A percentile compares a stretch with the other conserved stretches of the same genome.
These are phyloP conservation scores for Pseudofabraea citricarpa DNA, from an alignment of 2,329 filamentous ascomycete species.

Conservation along the genomic window DNA sequence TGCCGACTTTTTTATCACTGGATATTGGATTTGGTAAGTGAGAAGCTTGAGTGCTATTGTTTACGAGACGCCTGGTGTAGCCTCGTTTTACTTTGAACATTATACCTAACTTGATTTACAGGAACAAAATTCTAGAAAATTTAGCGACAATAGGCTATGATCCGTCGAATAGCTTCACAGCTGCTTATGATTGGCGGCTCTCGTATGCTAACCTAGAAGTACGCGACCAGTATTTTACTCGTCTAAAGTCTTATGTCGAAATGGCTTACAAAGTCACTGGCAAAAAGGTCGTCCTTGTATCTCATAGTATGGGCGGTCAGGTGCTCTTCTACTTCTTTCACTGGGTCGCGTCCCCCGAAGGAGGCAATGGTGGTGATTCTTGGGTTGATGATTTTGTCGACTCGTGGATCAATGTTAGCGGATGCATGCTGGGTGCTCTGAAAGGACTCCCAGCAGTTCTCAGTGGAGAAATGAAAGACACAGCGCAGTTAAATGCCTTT, in stretches of 20 bases:
- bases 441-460: slow-evolving; percentile 88
- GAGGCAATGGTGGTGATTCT: slow-evolving; percentile 73
- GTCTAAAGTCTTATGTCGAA: slow-evolving; percentile 87
- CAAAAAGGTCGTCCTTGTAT: slow-evolving; percentile 79
- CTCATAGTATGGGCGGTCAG: slow-evolving; percentile 97
- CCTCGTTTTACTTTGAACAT: neutral
- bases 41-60: too few relatives aligned
- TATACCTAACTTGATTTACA: neutral
- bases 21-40: slow-evolving; percentile 91
- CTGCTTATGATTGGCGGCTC: slow-evolving; percentile 85
- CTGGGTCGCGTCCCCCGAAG: slow-evolving; percentile 73
- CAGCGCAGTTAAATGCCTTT: slow-evolving; percentile 91
- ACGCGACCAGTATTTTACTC: slow-evolving; percentile 89
- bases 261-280: slow-evolving; percentile 67
- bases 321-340: slow-evolving; percentile 79
- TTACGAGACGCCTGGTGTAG: too few relatives aligned
- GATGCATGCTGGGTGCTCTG: slow-evolving; percentile 92
- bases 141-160: slow-evolving; percentile 94
- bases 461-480: slow-evolving; percentile 97
- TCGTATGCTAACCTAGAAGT: slow-evolving; percentile 86
- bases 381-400: slow-evolving; percentile 93
- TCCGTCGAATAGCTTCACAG: slow-evolving; percentile 68
- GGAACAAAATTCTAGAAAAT: slow-evolving; percentile 96
- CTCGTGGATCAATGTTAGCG: slow-evolving; percentile 96
- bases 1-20: slow-evolving; percentile 87